Evolutionary conservation across 2,329 filamentous ascomycete genomes (phyloP).

Genomic region (Fusarium nisikadoi): DNA sequence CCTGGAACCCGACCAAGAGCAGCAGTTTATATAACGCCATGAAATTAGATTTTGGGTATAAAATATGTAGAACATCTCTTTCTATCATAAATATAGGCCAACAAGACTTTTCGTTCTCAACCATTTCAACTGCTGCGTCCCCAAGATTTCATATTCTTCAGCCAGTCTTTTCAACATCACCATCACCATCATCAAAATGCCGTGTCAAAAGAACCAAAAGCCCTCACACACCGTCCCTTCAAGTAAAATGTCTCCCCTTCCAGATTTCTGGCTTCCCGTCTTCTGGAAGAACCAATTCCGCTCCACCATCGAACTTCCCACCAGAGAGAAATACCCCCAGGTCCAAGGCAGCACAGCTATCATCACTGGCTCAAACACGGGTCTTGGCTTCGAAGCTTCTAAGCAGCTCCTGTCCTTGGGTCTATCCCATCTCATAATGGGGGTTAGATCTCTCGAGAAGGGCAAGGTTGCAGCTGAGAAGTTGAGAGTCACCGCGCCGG

Average conservation of each 20-base stretch:
- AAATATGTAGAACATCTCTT: background rate
- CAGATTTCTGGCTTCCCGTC: conserved; percentile 10
- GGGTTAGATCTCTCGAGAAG: conserved; percentile 26
- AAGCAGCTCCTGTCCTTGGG: conserved; percentile 38
- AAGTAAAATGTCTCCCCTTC: conserved; percentile 11
- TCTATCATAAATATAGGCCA: fast-evolving
- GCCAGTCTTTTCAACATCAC: too few species aligned
- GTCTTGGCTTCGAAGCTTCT: conserved; percentile 41
- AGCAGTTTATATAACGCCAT: too few species aligned
- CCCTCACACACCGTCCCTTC: conserved; percentile 1
- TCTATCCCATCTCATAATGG: conserved; percentile 27
- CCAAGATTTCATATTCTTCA: background rate
- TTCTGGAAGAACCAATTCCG: conserved; percentile 41
- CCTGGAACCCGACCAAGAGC: background rate
- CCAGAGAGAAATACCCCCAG: conserved; percentile 24
- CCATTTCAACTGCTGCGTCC: fast-evolving
- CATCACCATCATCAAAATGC: conserved; percentile 14
- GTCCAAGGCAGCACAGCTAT: conserved; percentile 31
- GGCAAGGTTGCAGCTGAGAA: conserved; percentile 24
- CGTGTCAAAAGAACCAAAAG: background rate
- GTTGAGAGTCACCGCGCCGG: background rate
- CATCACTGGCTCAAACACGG: conserved; percentile 43
- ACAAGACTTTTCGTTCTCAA: background rate
- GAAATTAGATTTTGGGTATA: background rate
- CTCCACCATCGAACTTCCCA: conserved; percentile 35